Conservation (phyloP, 176 grass and related monocot genomes). For the Panicum miliaceum region DNA sequence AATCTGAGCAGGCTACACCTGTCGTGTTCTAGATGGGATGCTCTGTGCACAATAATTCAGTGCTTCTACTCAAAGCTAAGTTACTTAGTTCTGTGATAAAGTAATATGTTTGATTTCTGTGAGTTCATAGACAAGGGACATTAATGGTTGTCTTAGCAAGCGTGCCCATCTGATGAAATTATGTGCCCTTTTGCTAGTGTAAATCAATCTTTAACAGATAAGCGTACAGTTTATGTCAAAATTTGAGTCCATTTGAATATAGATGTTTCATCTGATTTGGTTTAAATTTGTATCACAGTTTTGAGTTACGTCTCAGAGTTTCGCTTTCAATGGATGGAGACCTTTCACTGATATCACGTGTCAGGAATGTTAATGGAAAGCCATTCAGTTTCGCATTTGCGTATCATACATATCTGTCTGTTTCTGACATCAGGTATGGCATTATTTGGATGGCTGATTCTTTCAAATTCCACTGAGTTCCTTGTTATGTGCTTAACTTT, state of each 20-base stretch:
- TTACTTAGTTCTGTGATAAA: not conserved
- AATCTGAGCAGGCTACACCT: slow-evolving; percentile 32
- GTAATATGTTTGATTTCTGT: not conserved
- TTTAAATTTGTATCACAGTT: slow-evolving; percentile 53
- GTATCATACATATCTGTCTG: slow-evolving; percentile 86
- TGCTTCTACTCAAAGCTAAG: slow-evolving; percentile 3
- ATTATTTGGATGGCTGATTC: not conserved
- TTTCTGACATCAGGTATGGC: slow-evolving; percentile 93
- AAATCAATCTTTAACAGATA: not conserved
- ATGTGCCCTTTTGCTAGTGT: not conserved
- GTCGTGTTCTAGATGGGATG: slow-evolving; percentile 23
- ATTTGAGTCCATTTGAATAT: not conserved
- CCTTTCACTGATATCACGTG: slow-evolving; percentile 73
- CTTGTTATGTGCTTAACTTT: not conserved
- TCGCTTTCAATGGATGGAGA: slow-evolving; percentile 80
- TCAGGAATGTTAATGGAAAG: slow-evolving; percentile 85
- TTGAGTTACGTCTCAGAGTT: slow-evolving; percentile 85
- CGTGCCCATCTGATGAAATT: not conserved
- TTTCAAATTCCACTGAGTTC: not conserved
- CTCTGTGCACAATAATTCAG: slow-evolving; percentile 30
- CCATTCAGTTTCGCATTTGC: slow-evolving; percentile 93
- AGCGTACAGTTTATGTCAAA: not conserved
- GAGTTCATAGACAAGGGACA: not conserved
- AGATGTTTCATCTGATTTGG: not conserved
- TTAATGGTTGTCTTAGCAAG: not conserved